These are phyloP conservation scores for Botrytis fragariae DNA, from an alignment of 2,329 filamentous ascomycete genomes.

Conservation along the genomic window DNA sequence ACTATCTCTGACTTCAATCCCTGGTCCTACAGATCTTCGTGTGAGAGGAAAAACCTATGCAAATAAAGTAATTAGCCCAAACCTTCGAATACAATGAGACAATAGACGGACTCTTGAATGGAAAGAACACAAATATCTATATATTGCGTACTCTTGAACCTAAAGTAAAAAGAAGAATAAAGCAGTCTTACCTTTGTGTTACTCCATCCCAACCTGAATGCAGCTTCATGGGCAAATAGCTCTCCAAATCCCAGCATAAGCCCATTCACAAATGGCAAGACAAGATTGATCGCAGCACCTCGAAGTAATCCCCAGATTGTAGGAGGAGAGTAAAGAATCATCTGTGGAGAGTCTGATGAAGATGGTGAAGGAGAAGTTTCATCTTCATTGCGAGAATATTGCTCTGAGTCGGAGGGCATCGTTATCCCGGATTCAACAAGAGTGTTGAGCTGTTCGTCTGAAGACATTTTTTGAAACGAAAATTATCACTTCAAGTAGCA, in stretches of 20 bases:
- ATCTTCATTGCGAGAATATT: conserved; percentile 68
- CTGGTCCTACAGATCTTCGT: conserved; percentile 67
- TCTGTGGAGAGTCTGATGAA: conserved; percentile 59
- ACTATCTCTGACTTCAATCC: conserved; percentile 74
- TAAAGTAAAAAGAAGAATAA: no score
- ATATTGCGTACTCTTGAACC: background rate
- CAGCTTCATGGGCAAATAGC: conserved; percentile 92
- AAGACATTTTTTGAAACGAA: conserved; percentile 48
- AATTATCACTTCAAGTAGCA: background rate
- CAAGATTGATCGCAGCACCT: conserved; percentile 90
- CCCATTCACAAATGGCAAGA: conserved; percentile 94
- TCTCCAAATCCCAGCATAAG: conserved; percentile 98
- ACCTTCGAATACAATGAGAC: background rate
- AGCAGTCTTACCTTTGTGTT: conserved; percentile 72
- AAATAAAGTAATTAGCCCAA: background rate
- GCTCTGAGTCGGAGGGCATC: conserved; percentile 79
- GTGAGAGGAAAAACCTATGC: conserved; percentile 37
- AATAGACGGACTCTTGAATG: background rate
- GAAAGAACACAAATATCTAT: background rate
- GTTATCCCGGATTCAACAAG: conserved; percentile 73
- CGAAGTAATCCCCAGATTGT: conserved; percentile 82
- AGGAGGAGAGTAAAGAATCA: conserved; percentile 86
- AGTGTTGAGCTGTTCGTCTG: conserved; percentile 50
- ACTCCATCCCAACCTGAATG: conserved; percentile 89
- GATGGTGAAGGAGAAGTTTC: conserved; percentile 59